Evolutionary conservation across 345 rosid genomes (phyloP).

Genomic region (Pistacia atlantica): DNA sequence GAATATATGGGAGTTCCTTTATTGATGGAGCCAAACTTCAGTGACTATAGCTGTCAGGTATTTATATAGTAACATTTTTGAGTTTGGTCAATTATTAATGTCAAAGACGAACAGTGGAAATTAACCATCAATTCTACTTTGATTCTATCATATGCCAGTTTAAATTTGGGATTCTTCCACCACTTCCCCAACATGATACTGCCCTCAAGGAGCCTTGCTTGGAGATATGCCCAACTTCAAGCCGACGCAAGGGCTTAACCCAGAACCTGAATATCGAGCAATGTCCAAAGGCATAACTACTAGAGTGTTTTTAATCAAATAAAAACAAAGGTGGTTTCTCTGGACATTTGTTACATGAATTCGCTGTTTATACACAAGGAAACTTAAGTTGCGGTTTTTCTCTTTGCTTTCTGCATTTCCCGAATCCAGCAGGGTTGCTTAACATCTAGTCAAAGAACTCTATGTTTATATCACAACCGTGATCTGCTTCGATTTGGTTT

Average conservation of each 20-base stretch:
- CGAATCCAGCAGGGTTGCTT: too few relatives aligned
- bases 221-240: conserved; percentile 69
- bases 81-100: neutral
- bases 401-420: neutral
- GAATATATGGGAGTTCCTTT: conserved; percentile 87
- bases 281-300: conserved; percentile 63
- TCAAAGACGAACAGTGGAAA: neutral
- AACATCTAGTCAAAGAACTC: too few relatives aligned
- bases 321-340: neutral
- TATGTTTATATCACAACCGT: too few relatives aligned
- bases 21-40: conserved; percentile 89
- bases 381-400: neutral
- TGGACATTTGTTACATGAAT: neutral
- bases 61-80: neutral
- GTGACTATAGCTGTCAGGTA: conserved; percentile 90
- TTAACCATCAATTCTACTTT: neutral
- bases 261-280: conserved; percentile 18
- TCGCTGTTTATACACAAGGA: neutral
- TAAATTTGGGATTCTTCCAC: conserved; percentile 77
- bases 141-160: conserved; percentile 48
- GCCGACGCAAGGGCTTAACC: conserved; percentile 33
- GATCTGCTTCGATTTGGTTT: too few relatives aligned
- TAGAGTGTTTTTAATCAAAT: neutral
- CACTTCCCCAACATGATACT: conserved; percentile 53
- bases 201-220: conserved; percentile 72